phyloP scores from a whole-genome alignment of 1,284 basidiomycete genomes.

The Papiliotrema laurentii region DNA sequence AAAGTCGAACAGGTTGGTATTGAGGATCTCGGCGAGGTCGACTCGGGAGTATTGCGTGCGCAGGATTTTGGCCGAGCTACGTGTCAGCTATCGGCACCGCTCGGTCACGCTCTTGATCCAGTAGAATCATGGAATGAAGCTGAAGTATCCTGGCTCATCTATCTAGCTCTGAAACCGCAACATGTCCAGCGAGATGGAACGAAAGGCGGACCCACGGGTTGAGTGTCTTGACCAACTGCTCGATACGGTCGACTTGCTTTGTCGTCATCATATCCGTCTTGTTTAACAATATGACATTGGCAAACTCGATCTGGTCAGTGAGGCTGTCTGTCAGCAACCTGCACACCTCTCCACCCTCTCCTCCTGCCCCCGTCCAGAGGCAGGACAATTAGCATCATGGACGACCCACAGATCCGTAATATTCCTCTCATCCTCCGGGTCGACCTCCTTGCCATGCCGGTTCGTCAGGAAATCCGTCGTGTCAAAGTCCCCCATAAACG shows the following conservation, averaged over 20 bases:
- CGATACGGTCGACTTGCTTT: slow-evolving; percentile 38
- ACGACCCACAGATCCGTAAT: slow-evolving; percentile 47
- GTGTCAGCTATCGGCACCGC: background rate
- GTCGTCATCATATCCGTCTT: slow-evolving; percentile 46
- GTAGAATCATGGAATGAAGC: too few relatives aligned
- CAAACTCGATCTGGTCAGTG: slow-evolving; percentile 51
- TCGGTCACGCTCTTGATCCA: too few relatives aligned
- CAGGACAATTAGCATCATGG: too few relatives aligned
- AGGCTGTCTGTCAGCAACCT: slow-evolving; percentile 20
- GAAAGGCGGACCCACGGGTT: slow-evolving; percentile 44
- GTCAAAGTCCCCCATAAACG: slow-evolving; percentile 48
- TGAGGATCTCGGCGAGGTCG: slow-evolving; percentile 45
- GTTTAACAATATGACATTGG: slow-evolving; percentile 51
- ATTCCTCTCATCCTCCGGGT: slow-evolving; percentile 51
- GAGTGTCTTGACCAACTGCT: slow-evolving; percentile 43
- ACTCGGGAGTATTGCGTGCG: slow-evolving; percentile 39
- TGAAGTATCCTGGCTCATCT: too few relatives aligned
- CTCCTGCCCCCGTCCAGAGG: background rate
- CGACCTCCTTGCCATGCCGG: slow-evolving; percentile 40
- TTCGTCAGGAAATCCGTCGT: slow-evolving; percentile 52
- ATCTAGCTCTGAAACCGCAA: too few relatives aligned
- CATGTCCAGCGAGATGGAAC: too few relatives aligned
- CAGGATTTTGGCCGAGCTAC: slow-evolving; percentile 40
- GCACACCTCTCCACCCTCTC: background rate
- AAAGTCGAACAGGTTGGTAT: slow-evolving; percentile 47